A percentile compares a stretch with the other conserved stretches of the same genome.
phyloP scores from a whole-genome alignment of 148 eudicot species.

The Nyssa sinensis region DNA sequence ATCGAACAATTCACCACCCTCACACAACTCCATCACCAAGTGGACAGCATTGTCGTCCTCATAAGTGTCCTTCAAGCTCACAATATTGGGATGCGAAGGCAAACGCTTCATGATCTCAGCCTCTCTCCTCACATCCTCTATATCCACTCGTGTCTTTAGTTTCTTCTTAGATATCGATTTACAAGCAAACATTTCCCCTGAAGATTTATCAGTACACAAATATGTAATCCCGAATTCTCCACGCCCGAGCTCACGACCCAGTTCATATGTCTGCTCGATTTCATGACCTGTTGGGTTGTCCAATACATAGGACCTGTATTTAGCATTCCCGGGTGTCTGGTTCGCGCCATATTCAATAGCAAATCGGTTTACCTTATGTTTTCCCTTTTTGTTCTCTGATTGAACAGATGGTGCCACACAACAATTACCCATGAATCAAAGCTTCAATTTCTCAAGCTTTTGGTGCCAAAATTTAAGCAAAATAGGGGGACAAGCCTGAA shows the following conservation, averaged over 20 bases:
- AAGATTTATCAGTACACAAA: conserved; percentile 41
- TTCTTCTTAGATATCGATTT: conserved; percentile 54
- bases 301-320: conserved; percentile 34
- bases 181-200: conserved; percentile 47
- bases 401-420: conserved; percentile 33
- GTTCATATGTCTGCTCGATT: conserved; percentile 37
- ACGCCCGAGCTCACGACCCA: conserved; percentile 58
- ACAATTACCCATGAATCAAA: conserved; percentile 52
- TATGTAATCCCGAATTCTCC: conserved; percentile 57
- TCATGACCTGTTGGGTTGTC: conserved; percentile 46
- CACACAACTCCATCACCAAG: conserved; percentile 65
- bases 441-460: background rate
- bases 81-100: conserved; percentile 53
- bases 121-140: conserved; percentile 62
- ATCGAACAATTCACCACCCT: conserved; percentile 54
- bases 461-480: too few species aligned
- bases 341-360: conserved; percentile 15
- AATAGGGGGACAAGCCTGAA: too few species aligned
- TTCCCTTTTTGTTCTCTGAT: conserved; percentile 23
- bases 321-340: conserved; percentile 3
- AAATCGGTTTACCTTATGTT: conserved; percentile 33
- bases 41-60: conserved; percentile 60
- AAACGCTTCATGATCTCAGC: conserved; percentile 46
- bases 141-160: conserved; percentile 48
- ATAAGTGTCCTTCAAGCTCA: conserved; percentile 52